Evolutionary conservation across 257 asterid genomes (phyloP).

Genomic region (Solanum corneliomulleri): DNA sequence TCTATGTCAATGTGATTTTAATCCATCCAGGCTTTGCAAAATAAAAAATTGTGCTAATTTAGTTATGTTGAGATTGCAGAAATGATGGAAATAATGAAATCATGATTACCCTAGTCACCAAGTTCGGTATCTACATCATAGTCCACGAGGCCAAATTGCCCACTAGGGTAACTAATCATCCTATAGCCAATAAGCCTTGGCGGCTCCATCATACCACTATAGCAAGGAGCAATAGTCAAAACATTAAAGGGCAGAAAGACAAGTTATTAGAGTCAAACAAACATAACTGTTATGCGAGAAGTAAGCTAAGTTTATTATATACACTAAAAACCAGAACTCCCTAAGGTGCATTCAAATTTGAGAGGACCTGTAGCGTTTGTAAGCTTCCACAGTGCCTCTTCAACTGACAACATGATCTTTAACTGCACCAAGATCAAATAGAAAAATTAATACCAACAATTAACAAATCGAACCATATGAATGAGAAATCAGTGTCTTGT

Average conservation of each 20-base stretch:
- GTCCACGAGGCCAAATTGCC: not conserved
- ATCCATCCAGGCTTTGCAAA: not conserved
- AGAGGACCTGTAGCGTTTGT: not conserved
- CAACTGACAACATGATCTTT: not conserved
- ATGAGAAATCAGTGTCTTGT: not conserved
- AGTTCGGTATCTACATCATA: not conserved
- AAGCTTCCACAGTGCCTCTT: not conserved
- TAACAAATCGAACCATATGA: not conserved
- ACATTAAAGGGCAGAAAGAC: not conserved
- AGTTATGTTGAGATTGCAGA: not conserved
- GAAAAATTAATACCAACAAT: not conserved
- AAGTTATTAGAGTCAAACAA: not conserved
- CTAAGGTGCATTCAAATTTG: conserved; percentile 13
- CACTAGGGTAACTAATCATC: not conserved
- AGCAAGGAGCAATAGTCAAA: not conserved
- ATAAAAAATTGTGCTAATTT: not conserved
- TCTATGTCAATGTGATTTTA: not conserved
- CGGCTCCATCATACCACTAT: not conserved
- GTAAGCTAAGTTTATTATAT: conserved; percentile 10
- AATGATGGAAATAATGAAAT: not conserved
- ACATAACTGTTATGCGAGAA: not conserved
- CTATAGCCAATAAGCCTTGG: not conserved
- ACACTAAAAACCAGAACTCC: conserved; percentile 27
- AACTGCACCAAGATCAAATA: conserved; percentile 16
- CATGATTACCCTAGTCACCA: not conserved